Evolutionary conservation across 306 rosid species (phyloP), one percentile per base, ranked within the genome.

Genomic region (Phaseolus lunatus): DNA sequence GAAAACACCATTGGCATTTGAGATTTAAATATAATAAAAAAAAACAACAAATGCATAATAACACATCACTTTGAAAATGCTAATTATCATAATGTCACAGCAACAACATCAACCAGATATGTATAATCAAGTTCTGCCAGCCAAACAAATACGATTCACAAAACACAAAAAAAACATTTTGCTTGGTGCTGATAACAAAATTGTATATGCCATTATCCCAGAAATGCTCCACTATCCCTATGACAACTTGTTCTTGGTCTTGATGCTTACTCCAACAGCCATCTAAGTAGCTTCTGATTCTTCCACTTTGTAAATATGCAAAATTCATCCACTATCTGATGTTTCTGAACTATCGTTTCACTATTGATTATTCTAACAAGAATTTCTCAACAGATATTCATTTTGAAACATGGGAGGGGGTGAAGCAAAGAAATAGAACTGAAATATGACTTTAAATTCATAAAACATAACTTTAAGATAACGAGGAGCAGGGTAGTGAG

Each of bases 361-460:
- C 26, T 59, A 4, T 6, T 39, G n/a, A 11, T 56, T 18, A 63
- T 29, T 33, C 65, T 52, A n/a, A 69, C 52, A 62, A 22, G 57
- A 27, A 13, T 56, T 53, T 59, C 52, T 81, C 37, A 37, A 69
- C 15, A 73, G 50, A 61, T 47, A 43, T 70, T 79, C 58, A 39
- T 18, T 57, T 35, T 45, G 27, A 57, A 26, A 31, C 50, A 73
- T 41, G 29, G 23, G 20, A 41, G 29, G 35, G 19, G 5, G 20
- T 66, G 29, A 41, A 75, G 54, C 13, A 31, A 41, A 37, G 11
- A 24, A 45, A 50, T 48, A 6, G 19, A 57, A 23, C 26, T 59
- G 24, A 80, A 73, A 9, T 69, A 47, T 18, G 26, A 19, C 29
- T 76, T 59, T 45, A 67, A 63, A 26, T 37, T 68, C 77, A 52